Evolutionary conservation across 31 red algal genomes (phyloP).

Genomic region (Bonnemaisonia californica): DNA sequence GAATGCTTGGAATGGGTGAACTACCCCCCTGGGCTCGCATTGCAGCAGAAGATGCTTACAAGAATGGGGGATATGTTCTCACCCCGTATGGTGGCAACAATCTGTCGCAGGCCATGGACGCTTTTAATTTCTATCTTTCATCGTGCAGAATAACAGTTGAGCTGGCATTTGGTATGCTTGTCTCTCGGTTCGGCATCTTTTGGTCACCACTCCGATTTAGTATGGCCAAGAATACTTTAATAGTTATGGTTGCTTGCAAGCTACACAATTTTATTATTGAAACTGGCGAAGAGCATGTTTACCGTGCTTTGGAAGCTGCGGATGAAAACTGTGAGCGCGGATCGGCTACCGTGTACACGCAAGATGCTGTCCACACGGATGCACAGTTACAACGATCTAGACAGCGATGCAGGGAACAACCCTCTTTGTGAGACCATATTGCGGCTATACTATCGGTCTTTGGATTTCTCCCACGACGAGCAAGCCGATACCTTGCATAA

Average conservation of each 20-base stretch:
- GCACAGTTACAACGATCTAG: not conserved
- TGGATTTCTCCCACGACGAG: not conserved
- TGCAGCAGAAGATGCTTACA: constrained; percentile 49
- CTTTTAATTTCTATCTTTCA: constrained; percentile 11
- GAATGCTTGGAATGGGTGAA: not conserved
- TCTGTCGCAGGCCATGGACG: not conserved
- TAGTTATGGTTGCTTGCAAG: not conserved
- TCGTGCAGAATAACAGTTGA: not conserved
- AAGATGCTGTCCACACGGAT: not conserved
- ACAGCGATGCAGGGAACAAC: not conserved
- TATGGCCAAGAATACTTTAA: not conserved
- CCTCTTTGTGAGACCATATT: not conserved
- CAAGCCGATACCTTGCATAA: constrained; percentile 1
- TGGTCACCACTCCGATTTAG: not conserved
- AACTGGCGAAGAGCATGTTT: not conserved
- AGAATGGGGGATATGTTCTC: constrained; percentile 9
- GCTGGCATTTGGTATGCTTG: not conserved
- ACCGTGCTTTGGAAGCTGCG: not conserved
- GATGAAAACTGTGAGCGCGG: not conserved
- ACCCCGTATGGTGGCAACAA: constrained; percentile 7
- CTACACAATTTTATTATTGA: constrained; percentile 11
- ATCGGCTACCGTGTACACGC: not conserved
- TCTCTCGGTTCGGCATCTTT: constrained; percentile 12
- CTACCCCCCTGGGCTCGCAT: not conserved
- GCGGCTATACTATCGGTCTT: not conserved